Percentiles rank a stretch among this genome's conserved stretches.
phyloP scores from a whole-genome alignment of 1,139 yeast genomes.

The Petasospora fabianii region DNA sequence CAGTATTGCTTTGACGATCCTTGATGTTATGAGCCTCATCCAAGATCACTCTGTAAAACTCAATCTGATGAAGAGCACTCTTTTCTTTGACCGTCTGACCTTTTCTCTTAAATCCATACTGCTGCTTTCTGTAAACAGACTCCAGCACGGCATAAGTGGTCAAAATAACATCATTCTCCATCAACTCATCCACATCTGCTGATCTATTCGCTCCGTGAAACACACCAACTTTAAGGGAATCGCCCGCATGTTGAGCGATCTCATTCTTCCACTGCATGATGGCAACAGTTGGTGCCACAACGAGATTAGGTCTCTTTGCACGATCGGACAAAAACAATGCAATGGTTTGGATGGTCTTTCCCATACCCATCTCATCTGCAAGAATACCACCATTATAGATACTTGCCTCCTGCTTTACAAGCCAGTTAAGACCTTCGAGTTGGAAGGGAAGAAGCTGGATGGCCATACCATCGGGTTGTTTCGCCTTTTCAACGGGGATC shows the following conservation, averaged over 20 bases:
- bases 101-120: conserved; percentile 76
- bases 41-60: conserved; percentile 81
- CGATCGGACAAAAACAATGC: conserved; percentile 74
- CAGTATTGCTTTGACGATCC: conserved; percentile 89
- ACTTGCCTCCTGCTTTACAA: conserved; percentile 74
- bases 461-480: conserved; percentile 78
- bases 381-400: conserved; percentile 86
- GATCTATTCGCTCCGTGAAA: conserved; percentile 86
- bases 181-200: conserved; percentile 50
- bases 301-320: conserved; percentile 70
- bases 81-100: conserved; percentile 66
- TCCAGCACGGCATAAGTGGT: conserved; percentile 93
- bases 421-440: conserved; percentile 90
- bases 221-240: conserved; percentile 59
- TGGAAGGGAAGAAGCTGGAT: conserved; percentile 83
- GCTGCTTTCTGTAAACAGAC: conserved; percentile 78
- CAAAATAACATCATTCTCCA: conserved; percentile 71
- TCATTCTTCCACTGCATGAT: conserved; percentile 97
- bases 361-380: conserved; percentile 99
- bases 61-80: conserved; percentile 69
- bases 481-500: conserved; percentile 55
- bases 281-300: conserved; percentile 97
- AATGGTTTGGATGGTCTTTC: conserved; percentile 93
- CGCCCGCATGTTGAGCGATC: conserved; percentile 78
- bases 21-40: conserved; percentile 98